Evolutionary conservation across 2,329 filamentous ascomycete genomes (phyloP).

Genomic region (Aspergillus sp.): DNA sequence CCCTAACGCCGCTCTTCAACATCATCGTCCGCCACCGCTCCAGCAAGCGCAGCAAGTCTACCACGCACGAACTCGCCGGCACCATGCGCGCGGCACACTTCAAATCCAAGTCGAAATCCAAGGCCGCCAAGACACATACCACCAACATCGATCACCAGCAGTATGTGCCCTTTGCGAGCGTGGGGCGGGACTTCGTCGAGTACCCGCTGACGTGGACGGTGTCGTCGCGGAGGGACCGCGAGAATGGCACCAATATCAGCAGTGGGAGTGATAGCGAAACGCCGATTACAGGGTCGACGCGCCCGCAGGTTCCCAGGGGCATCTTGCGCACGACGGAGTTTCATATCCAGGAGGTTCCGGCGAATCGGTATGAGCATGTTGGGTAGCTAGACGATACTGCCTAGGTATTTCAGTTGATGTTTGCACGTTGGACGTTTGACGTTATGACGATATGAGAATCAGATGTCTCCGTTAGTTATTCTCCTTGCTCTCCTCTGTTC

Average conservation of each 20-base stretch:
- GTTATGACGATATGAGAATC: neutral
- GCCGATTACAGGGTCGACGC: neutral
- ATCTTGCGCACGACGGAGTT: slow-evolving; percentile 5
- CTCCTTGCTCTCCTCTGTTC: neutral
- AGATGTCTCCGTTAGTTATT: neutral
- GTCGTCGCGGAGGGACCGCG: neutral
- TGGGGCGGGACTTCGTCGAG: slow-evolving; percentile 5
- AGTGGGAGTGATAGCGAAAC: neutral
- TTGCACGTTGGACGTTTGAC: neutral
- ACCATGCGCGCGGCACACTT: neutral
- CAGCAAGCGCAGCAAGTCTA: neutral
- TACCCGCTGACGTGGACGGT: slow-evolving; percentile 8
- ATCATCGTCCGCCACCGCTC: slow-evolving; percentile 5
- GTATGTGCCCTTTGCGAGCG: slow-evolving; percentile 9
- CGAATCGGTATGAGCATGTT: neutral
- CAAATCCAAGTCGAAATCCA: neutral
- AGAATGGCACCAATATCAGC: no score
- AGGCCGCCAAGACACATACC: no score
- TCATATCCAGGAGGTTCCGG: neutral
- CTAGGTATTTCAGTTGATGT: neutral
- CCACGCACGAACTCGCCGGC: neutral
- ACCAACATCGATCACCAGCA: neutral
- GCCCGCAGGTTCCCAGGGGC: neutral
- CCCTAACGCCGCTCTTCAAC: slow-evolving; percentile 11
- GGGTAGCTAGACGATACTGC: neutral